Conservation (phyloP, 495 filamentous ascomycete genomes). For the Trichoderma gamsii region DNA sequence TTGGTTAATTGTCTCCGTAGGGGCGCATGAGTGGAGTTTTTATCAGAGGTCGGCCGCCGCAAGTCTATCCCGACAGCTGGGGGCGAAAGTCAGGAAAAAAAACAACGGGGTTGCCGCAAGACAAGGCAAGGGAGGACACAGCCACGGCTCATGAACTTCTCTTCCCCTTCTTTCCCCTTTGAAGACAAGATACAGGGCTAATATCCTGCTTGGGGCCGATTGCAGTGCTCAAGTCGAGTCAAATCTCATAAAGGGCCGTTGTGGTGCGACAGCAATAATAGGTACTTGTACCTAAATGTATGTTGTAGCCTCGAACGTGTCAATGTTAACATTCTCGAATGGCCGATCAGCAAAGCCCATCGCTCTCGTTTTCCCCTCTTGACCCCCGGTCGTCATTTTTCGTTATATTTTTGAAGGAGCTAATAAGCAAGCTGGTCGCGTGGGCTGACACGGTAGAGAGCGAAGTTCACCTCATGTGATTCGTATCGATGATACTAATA, state of each 20-base stretch:
- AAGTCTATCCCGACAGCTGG: conserved; percentile 9
- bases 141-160: conserved; percentile 2
- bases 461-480: conserved; percentile 5
- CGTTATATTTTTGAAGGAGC: background rate
- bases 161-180: background rate
- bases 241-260: background rate
- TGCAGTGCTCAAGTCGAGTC: background rate
- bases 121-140: background rate
- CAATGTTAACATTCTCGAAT: too few species aligned
- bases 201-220: background rate
- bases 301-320: background rate
- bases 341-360: background rate
- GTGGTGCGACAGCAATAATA: conserved; percentile 1
- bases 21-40: background rate
- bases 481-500: background rate
- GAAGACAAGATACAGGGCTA: background rate
- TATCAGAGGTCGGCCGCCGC: conserved; percentile 8
- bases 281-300: background rate
- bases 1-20: conserved; percentile 11
- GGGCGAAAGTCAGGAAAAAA: background rate
- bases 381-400: background rate
- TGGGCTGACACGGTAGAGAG: background rate
- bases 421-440: conserved; percentile 1
- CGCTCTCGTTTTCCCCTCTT: background rate
- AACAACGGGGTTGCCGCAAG: background rate